phyloP scores from a whole-genome alignment of 768 basidiomycete genomes.

The Hericium erinaceus region DNA sequence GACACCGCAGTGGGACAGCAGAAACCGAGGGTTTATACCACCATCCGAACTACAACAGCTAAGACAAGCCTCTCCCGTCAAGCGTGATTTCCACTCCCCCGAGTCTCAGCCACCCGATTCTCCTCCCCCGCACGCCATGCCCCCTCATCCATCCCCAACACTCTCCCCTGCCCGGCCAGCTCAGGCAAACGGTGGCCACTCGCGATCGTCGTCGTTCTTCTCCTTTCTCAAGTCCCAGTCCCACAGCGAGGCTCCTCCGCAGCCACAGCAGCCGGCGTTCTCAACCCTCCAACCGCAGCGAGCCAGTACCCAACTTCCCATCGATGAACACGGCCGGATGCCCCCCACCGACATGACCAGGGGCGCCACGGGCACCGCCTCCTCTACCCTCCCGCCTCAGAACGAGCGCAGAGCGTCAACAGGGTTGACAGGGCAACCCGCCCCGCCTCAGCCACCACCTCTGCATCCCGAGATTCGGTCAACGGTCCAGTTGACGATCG shows the following conservation, averaged over 20 bases:
- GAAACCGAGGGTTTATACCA: slow-evolving; percentile 27
- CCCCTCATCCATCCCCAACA: not conserved
- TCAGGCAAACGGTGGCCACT: slow-evolving; percentile 25
- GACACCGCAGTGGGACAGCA: slow-evolving; percentile 28
- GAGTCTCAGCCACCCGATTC: slow-evolving; percentile 7
- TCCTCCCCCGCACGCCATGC: slow-evolving; percentile 4
- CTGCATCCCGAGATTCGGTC: slow-evolving; percentile 80
- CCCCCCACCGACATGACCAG: not conserved
- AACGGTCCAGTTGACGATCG: slow-evolving; percentile 60
- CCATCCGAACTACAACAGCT: slow-evolving; percentile 22
- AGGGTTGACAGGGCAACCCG: not conserved
- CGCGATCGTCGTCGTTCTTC: slow-evolving; percentile 58
- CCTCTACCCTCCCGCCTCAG: not conserved
- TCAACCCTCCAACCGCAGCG: slow-evolving; percentile 15
- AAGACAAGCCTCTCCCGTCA: slow-evolving; percentile 11
- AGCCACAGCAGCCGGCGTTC: slow-evolving; percentile 7
- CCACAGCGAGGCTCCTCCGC: not conserved
- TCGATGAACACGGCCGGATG: slow-evolving; percentile 9
- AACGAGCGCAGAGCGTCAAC: not conserved
- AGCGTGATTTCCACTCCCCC: slow-evolving; percentile 13
- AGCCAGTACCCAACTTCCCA: not conserved
- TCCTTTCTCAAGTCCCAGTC: slow-evolving; percentile 40
- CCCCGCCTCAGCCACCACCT: slow-evolving; percentile 21
- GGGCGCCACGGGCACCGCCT: not conserved
- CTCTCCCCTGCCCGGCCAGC: slow-evolving; percentile 1